A percentile compares a stretch with the other conserved stretches of the same genome.
These are phyloP conservation scores for Usnea hakonensis DNA, from an alignment of 495 filamentous ascomycete genomes.

Conservation along the genomic window DNA sequence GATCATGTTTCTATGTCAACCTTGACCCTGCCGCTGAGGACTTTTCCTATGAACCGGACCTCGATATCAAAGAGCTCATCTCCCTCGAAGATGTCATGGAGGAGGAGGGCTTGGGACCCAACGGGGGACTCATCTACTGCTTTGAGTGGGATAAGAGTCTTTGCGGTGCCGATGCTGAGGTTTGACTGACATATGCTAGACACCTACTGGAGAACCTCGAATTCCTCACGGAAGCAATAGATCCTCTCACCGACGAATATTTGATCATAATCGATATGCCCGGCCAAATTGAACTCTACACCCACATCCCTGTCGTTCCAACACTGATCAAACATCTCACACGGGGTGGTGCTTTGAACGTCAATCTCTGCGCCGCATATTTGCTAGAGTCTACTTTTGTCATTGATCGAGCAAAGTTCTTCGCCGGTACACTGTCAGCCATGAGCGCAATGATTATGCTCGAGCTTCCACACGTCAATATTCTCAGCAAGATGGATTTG, in stretches of 20 bases:
- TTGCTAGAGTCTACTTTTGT: slow-evolving; percentile 93
- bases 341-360: slow-evolving; percentile 69
- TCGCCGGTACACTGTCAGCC: slow-evolving; percentile 86
- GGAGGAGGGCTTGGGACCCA: slow-evolving; percentile 85
- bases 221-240: slow-evolving; percentile 81
- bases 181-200: slow-evolving; percentile 20
- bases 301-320: slow-evolving; percentile 87
- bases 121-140: slow-evolving; percentile 94
- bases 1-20: slow-evolving; percentile 94
- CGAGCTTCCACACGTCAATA: slow-evolving; percentile 89
- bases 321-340: slow-evolving; percentile 76
- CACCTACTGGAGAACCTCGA: slow-evolving; percentile 93
- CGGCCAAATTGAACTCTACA: slow-evolving; percentile 97
- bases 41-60: slow-evolving; percentile 84
- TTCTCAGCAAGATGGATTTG: slow-evolving; percentile 95
- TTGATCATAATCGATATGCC: slow-evolving; percentile 98
- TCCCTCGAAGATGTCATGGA: slow-evolving; percentile 98
- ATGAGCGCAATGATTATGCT: slow-evolving; percentile 99
- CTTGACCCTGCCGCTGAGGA: slow-evolving; percentile 93
- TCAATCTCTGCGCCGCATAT: slow-evolving; percentile 90
- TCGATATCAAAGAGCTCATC: slow-evolving; percentile 96
- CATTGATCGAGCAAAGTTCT: slow-evolving; percentile 92
- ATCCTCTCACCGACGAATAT: slow-evolving; percentile 85
- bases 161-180: not conserved
- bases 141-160: slow-evolving; percentile 57